Conservation (phyloP, 352 stramenopile species). For the Pythium brassicae region DNA sequence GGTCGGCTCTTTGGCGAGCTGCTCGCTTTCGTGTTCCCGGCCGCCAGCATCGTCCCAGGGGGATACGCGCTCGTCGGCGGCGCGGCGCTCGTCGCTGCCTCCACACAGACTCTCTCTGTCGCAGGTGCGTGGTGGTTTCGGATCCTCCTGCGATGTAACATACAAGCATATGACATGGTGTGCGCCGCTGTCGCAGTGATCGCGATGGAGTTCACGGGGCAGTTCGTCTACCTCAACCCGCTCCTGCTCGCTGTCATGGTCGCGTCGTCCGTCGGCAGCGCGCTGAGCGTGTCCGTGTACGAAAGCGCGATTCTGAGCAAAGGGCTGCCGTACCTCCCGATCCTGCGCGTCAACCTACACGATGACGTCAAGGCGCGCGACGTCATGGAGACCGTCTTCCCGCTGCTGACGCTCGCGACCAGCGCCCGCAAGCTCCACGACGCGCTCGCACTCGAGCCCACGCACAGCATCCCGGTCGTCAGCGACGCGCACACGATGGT, state of each 20-base stretch:
- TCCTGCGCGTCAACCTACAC: conserved; percentile 43
- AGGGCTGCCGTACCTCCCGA: conserved; percentile 48
- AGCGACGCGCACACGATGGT: conserved; percentile 30
- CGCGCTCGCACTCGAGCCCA: conserved; percentile 17
- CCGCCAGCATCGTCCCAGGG: conserved; percentile 34
- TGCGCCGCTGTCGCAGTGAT: conserved; percentile 30
- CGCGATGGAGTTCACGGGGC: conserved; percentile 61
- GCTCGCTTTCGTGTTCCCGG: conserved; percentile 30
- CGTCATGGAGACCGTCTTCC: conserved; percentile 45
- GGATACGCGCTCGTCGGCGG: conserved; percentile 67
- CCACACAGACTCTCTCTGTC: conserved; percentile 65
- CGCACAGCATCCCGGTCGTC: conserved; percentile 35
- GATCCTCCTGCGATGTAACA: neutral
- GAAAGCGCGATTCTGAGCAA: conserved; percentile 56
- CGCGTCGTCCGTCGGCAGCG: conserved; percentile 40
- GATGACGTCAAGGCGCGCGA: conserved; percentile 40
- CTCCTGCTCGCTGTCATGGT: conserved; percentile 50
- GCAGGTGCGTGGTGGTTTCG: conserved; percentile 18
- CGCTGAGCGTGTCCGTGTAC: conserved; percentile 56
- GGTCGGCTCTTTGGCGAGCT: conserved; percentile 54
- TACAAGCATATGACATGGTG: neutral
- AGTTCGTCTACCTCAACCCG: conserved; percentile 66
- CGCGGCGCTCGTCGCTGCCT: conserved; percentile 49
- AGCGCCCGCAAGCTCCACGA: conserved; percentile 19
- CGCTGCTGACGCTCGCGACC: conserved; percentile 37